These are phyloP conservation scores for Immersiporthe knoxdaviesiana DNA, from an alignment of 2,329 filamentous ascomycete genomes.

Conservation along the genomic window DNA sequence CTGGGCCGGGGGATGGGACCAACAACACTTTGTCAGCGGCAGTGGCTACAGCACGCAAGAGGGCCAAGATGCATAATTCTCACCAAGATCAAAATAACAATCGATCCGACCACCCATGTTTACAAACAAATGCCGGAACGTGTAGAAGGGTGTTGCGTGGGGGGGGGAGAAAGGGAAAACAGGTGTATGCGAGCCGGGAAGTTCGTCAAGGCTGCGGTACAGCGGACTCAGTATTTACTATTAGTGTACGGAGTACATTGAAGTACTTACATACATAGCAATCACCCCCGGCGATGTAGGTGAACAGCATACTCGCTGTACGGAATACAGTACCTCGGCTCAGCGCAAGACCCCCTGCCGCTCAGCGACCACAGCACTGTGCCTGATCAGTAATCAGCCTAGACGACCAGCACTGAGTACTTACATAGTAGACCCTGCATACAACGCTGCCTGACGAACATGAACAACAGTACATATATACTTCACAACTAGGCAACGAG, in stretches of 20 bases:
- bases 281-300: no score
- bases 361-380: not conserved
- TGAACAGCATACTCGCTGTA: no score
- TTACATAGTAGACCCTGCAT: not conserved
- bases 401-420: not conserved
- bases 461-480: not conserved
- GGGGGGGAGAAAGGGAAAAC: no score
- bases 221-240: no score
- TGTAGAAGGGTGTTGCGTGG: not conserved
- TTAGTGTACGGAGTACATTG: no score
- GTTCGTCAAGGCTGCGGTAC: no score
- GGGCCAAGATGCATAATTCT: constrained; percentile 30
- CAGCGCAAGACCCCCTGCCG: not conserved
- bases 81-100: constrained; percentile 69
- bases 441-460: no score
- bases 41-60: constrained; percentile 13
- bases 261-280: no score
- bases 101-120: constrained; percentile 66
- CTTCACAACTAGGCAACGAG: not conserved
- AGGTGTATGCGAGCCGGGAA: not conserved
- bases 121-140: constrained; percentile 9
- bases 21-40: not conserved
- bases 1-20: constrained; percentile 43
- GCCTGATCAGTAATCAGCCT: constrained; percentile 19
- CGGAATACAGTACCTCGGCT: not conserved